Percentiles rank a stretch among this genome's conserved stretches.
Conservation (phyloP, 805 yeast genomes). For the Metschnikowia noctiluminum region DNA sequence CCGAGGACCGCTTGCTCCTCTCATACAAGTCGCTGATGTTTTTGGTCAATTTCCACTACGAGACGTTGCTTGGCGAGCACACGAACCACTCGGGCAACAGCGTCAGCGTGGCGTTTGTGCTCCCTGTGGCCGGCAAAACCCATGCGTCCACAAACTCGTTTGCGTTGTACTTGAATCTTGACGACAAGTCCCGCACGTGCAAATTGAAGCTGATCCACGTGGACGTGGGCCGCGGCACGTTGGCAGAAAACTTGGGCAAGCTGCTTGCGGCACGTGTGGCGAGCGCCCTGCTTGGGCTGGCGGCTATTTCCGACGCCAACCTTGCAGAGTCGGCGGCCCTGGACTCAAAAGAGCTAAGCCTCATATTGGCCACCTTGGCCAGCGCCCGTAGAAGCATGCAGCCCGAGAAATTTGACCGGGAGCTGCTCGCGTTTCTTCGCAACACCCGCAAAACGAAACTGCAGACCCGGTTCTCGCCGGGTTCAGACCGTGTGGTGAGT, state of each 20-base stretch:
- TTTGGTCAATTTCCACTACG: conserved; percentile 44
- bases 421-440: conserved; percentile 24
- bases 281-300: conserved; percentile 24
- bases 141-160: conserved; percentile 38
- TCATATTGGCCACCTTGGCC: conserved; percentile 16
- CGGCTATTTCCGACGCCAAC: conserved; percentile 22
- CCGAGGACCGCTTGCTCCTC: conserved; percentile 46
- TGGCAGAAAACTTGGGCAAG: conserved; percentile 69
- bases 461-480: conserved; percentile 37
- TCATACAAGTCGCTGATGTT: conserved; percentile 38
- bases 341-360: conserved; percentile 15
- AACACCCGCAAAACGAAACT: not conserved
- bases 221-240: conserved; percentile 63
- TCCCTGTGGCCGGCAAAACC: conserved; percentile 43
- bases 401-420: conserved; percentile 19
- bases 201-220: conserved; percentile 45
- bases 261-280: conserved; percentile 30
- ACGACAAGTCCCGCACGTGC: conserved; percentile 41
- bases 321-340: conserved; percentile 16
- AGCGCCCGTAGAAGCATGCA: conserved; percentile 3
- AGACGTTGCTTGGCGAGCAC: conserved; percentile 35
- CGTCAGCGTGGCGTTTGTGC: conserved; percentile 18
- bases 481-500: conserved; percentile 64
- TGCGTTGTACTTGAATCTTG: conserved; percentile 40
- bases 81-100: conserved; percentile 26